Base-by-base conservation (phyloP, 257 asterid species). In the Orobanche coerulescens region DNA sequence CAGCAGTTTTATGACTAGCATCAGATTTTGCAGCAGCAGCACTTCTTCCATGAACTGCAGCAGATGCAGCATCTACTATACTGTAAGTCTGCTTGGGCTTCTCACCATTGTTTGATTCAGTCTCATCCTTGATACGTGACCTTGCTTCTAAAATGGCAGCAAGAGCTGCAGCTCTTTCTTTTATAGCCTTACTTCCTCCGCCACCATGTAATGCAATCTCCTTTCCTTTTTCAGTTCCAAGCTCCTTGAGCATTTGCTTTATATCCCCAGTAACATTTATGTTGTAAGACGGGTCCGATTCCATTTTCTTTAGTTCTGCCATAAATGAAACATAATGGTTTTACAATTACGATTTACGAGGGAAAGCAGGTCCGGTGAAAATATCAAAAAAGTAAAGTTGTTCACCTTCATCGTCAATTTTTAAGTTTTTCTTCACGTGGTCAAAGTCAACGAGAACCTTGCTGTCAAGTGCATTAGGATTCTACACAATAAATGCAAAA, bases 1-100 rank as follows among this genome's bases (percentile, higher is more conserved):
- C 97, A 59, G 99, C 97, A 56, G 95, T 82, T 74, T 83, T 93
- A 70, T 93, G 76, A 71, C 83, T 73, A 61, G 92, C 84, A 72
- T 86, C 91, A 68, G 95, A 66, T 73, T 80, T 83, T n/a, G 99
- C 99, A 62, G 97, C 90, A 68, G 83, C 74, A 59, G 97, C 99
- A 73, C 96, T 93, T 88, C 97, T 81, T 70, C 99, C 99, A 69
- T 84, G 95, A 74, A 93, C 92, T 71, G 97, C 77, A 72, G 99
- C 99, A 60, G 97, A 89, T 60, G 99, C 99, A 66, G 97, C 97
- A 81, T 93, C 99, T 26, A 89, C 99, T 62, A 93, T 73, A 79
- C 99, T 93, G 78, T 69, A 86, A 53, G 81, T 64, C 77, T 83
- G 95, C 78, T 80, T 86, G 8, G 81, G 74, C 58, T 65, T 74